Percentiles rank a stretch among this genome's conserved stretches.
Evolutionary conservation across 2,329 filamentous ascomycete genomes (phyloP).

Genomic region (Keithomyces neogunnii): DNA sequence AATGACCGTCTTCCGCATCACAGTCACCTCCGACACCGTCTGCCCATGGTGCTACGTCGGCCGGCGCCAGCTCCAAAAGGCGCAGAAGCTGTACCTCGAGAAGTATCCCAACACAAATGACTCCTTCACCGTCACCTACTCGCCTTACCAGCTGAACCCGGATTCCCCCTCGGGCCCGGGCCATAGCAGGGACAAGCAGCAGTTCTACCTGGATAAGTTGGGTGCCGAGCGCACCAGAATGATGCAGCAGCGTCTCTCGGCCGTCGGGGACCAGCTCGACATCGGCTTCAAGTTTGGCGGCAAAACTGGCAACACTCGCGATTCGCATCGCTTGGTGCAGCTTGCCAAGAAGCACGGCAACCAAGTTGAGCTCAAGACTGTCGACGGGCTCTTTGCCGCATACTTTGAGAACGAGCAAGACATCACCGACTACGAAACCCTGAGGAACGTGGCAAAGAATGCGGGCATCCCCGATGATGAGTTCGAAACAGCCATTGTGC

Average conservation of each 20-base stretch:
- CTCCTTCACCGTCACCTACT: slow-evolving; percentile 43
- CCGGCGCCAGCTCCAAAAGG: slow-evolving; percentile 34
- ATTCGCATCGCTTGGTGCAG: slow-evolving; percentile 39
- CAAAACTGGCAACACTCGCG: slow-evolving; percentile 33
- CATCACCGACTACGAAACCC: slow-evolving; percentile 30
- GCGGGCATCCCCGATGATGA: slow-evolving; percentile 38
- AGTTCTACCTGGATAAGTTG: slow-evolving; percentile 40
- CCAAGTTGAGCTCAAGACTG: slow-evolving; percentile 49
- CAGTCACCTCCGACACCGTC: slow-evolving; percentile 40
- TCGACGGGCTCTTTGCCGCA: slow-evolving; percentile 31
- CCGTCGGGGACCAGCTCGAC: slow-evolving; percentile 24
- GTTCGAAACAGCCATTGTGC: slow-evolving; percentile 27
- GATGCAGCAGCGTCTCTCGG: slow-evolving; percentile 20
- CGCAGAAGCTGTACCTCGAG: slow-evolving; percentile 32
- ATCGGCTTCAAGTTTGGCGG: slow-evolving; percentile 44
- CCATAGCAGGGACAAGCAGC: slow-evolving; percentile 26
- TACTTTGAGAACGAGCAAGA: slow-evolving; percentile 36
- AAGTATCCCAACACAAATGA: slow-evolving; percentile 45
- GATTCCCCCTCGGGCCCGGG: slow-evolving; percentile 20
- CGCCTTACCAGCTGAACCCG: slow-evolving; percentile 36
- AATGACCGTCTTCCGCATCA: slow-evolving; percentile 52
- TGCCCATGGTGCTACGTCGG: slow-evolving; percentile 47
- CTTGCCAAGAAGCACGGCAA: slow-evolving; percentile 39
- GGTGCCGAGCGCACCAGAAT: slow-evolving; percentile 49
- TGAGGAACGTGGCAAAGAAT: slow-evolving; percentile 23